Evolutionary conservation across 192 early-diverging fungal genomes (phyloP).

Genomic region (Coemansia umbellata): DNA sequence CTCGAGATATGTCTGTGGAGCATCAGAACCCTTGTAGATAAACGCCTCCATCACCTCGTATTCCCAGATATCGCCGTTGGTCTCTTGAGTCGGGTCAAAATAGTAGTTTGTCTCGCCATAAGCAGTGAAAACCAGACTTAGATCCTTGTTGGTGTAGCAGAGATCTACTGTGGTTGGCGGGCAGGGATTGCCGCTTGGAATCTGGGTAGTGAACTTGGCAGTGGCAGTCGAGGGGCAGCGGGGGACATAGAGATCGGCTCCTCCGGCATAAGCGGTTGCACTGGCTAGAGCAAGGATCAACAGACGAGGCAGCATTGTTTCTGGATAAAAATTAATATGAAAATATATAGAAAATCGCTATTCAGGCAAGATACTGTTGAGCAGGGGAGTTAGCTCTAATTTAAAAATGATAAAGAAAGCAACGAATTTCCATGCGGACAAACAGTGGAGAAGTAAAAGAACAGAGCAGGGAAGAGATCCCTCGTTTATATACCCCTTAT

Average conservation of each 20-base stretch:
- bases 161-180: slow-evolving; percentile 32
- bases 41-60: slow-evolving; percentile 52
- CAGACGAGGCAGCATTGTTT: slow-evolving; percentile 2
- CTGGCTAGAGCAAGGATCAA: slow-evolving; percentile 1
- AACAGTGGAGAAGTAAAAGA: too few relatives aligned
- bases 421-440: too few relatives aligned
- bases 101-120: slow-evolving; percentile 36
- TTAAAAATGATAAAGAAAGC: too few relatives aligned
- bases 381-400: too few relatives aligned
- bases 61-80: slow-evolving; percentile 51
- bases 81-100: slow-evolving; percentile 33
- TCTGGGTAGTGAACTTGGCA: slow-evolving; percentile 24
- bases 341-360: too few relatives aligned
- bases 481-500: too few relatives aligned
- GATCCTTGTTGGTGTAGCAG: slow-evolving; percentile 39
- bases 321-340: neutral
- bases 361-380: too few relatives aligned
- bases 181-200: slow-evolving; percentile 30
- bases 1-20: slow-evolving; percentile 49
- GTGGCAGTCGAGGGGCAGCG: slow-evolving; percentile 24
- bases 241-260: slow-evolving; percentile 25
- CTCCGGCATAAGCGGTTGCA: neutral
- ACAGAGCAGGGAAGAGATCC: too few relatives aligned
- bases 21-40: slow-evolving; percentile 39
- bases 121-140: slow-evolving; percentile 40